Percentiles rank a stretch among this genome's conserved stretches.
Evolutionary conservation across 805 yeast species (phyloP).

Genomic region (Kazachstania taianensis): DNA sequence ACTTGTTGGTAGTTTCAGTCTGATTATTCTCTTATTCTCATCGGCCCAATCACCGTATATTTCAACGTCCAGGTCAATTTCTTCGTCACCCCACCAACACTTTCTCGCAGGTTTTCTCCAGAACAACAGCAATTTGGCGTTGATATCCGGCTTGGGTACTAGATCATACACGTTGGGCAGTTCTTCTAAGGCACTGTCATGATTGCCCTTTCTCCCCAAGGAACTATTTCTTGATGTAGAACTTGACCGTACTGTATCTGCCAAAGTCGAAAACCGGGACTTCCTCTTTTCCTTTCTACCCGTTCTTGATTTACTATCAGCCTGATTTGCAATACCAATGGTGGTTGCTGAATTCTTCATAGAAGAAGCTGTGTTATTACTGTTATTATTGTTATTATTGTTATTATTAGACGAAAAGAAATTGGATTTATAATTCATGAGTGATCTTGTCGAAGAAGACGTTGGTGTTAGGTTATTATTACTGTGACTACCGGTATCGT

Average conservation of each 20-base stretch:
- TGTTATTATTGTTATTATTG: slow-evolving; percentile 18
- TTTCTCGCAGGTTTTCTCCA: slow-evolving; percentile 98
- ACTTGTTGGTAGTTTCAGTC: slow-evolving; percentile 11
- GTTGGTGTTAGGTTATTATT: slow-evolving; percentile 9
- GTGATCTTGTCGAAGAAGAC: slow-evolving; percentile 2
- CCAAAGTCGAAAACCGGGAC: slow-evolving; percentile 52
- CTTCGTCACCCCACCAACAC: slow-evolving; percentile 91
- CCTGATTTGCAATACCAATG: slow-evolving; percentile 1
- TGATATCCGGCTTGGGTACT: slow-evolving; percentile 28
- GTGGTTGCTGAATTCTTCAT: slow-evolving; percentile 2
- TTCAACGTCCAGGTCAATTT: slow-evolving; percentile 35
- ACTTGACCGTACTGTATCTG: slow-evolving; percentile 48
- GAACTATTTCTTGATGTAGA: slow-evolving; percentile 44
- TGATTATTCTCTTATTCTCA: slow-evolving; percentile 7
- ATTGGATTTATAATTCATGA: background rate
- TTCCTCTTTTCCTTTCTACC: slow-evolving; percentile 28
- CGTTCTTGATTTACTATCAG: background rate
- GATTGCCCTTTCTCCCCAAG: slow-evolving; percentile 30
- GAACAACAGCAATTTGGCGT: slow-evolving; percentile 67
- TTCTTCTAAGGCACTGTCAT: slow-evolving; percentile 25
- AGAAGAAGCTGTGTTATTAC: background rate
- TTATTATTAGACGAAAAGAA: no score
- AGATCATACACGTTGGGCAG: slow-evolving; percentile 25
- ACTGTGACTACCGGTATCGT: background rate
- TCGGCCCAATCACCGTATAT: slow-evolving; percentile 22